A percentile compares a stretch with the other conserved stretches of the same genome.
phyloP scores from a whole-genome alignment of 129 eudicot genomes.

The sunflower (Helianthus annuus) region HanXRQr2.0-SUNRISE NC_035438.2:505677-506176 shows the following conservation, averaged over 20 bases:
- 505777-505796: conserved; percentile 79
- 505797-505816: conserved; percentile 69
- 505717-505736: not conserved
- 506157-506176: conserved; percentile 37
- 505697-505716: not conserved
- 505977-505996: conserved; percentile 53
- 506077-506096: conserved; percentile 51
- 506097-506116: conserved; percentile 46
- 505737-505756: not conserved
- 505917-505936: conserved; percentile 60
- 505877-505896: conserved; percentile 52
- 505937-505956: conserved; percentile 60
- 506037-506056: conserved; percentile 41
- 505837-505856: conserved; percentile 37
- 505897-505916: conserved; percentile 59
- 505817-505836: conserved; percentile 28
- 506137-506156: conserved; percentile 77
- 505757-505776: conserved; percentile 55
- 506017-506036: conserved; percentile 27
- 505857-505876: conserved; percentile 50
- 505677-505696: conserved; percentile 80
- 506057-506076: conserved; percentile 58
- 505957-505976: conserved; percentile 48
- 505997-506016: conserved; percentile 51
- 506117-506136: conserved; percentile 64